Percentiles rank a stretch among this genome's conserved stretches.
These are phyloP conservation scores for Podospora anserina DNA, from an alignment of 495 filamentous ascomycete species.

Conservation along the genomic window DNA sequence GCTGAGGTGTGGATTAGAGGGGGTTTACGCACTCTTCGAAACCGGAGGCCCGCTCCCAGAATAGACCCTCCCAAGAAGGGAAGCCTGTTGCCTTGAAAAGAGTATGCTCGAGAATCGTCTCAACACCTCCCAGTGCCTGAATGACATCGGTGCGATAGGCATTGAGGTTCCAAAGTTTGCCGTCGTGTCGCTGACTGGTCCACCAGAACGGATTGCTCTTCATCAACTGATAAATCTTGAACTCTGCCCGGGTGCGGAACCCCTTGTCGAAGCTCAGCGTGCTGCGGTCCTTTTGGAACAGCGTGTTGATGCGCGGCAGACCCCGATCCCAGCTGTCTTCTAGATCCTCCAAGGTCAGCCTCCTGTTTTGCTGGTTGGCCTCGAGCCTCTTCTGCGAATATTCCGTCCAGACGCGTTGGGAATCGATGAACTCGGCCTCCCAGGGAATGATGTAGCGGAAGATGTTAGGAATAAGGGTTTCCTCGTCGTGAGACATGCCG, in stretches of 20 bases:
- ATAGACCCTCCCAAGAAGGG: slow-evolving; percentile 97
- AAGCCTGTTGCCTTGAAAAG: slow-evolving; percentile 99
- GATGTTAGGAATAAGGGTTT: slow-evolving; percentile 97
- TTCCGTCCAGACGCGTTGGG: slow-evolving; percentile 97
- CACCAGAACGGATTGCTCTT: slow-evolving; percentile 99
- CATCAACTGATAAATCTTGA: slow-evolving; percentile 98
- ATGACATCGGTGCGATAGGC: slow-evolving; percentile 98
- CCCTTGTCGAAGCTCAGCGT: slow-evolving; percentile 99
- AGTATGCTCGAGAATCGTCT: slow-evolving; percentile 97
- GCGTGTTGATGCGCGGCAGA: slow-evolving; percentile 95
- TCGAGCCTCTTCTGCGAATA: slow-evolving; percentile 98
- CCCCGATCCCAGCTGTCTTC: slow-evolving; percentile 99
- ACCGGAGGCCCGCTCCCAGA: slow-evolving; percentile 83
- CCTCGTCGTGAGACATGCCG: slow-evolving; percentile 98
- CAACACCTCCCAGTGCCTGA: slow-evolving; percentile 97
- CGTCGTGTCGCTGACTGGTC: slow-evolving; percentile 97
- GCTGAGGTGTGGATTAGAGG: slow-evolving; percentile 26
- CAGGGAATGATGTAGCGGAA: slow-evolving; percentile 99
- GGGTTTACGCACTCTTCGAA: slow-evolving; percentile 14
- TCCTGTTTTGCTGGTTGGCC: slow-evolving; percentile 94
- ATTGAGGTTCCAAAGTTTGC: slow-evolving; percentile 98
- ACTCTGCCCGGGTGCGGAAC: slow-evolving; percentile 92
- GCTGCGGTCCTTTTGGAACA: slow-evolving; percentile 98
- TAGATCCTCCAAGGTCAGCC: slow-evolving; percentile 91
- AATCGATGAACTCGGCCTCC: slow-evolving; percentile 99